These are phyloP conservation scores for Dunaliella primolecta DNA, from an alignment of 139 green algal genomes.

Conservation along the genomic window DNA sequence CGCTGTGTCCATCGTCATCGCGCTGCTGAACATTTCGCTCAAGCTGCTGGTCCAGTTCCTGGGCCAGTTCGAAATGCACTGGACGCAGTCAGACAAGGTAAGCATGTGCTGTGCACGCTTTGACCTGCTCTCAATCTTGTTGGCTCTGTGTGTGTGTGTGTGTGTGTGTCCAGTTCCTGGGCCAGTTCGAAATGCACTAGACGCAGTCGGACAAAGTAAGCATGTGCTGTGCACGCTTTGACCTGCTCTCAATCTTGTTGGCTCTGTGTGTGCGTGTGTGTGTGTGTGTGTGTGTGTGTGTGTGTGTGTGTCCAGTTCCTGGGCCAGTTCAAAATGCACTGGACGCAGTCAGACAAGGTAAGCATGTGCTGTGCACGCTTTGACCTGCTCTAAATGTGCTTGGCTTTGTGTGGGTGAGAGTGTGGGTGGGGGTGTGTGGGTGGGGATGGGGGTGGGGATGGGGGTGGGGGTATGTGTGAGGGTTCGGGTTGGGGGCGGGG, in stretches of 20 bases:
- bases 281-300: too few relatives aligned
- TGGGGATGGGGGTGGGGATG: too few relatives aligned
- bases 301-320: constrained; percentile 42
- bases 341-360: constrained; percentile 28
- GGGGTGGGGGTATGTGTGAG: too few relatives aligned
- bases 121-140: background rate
- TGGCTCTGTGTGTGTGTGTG: background rate
- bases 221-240: background rate
- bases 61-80: constrained; percentile 40
- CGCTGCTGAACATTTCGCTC: constrained; percentile 37
- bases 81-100: constrained; percentile 28
- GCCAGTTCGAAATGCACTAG: constrained; percentile 42
- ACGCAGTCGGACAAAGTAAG: constrained; percentile 23
- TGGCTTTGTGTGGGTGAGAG: background rate
- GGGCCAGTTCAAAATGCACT: constrained; percentile 39
- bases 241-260: background rate
- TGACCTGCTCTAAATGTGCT: background rate
- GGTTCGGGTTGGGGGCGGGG: too few relatives aligned
- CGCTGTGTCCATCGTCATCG: constrained; percentile 21
- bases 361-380: background rate
- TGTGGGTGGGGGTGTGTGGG: too few relatives aligned
- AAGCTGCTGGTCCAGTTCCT: constrained; percentile 39
- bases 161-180: constrained; percentile 38
- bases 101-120: background rate
- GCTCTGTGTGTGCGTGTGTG: too few relatives aligned